Conservation (phyloP, 768 basidiomycete species). For the Kwoniella heveanensis region DNA sequence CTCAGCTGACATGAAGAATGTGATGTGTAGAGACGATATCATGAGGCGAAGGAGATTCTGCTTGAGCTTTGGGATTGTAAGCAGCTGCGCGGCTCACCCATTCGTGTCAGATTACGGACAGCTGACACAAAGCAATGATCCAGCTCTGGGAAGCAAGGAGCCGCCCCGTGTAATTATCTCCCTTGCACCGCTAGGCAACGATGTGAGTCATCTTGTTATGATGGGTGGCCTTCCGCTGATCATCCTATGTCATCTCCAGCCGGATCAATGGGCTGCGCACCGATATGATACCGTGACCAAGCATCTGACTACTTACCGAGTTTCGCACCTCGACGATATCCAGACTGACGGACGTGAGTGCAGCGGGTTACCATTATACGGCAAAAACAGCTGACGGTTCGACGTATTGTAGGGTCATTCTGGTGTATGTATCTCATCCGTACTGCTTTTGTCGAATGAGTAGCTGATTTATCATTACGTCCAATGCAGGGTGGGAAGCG, state of each 20-base stretch:
- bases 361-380: not conserved
- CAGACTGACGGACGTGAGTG: constrained; percentile 50
- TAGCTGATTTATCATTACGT: not conserved
- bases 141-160: constrained; percentile 45
- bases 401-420: constrained; percentile 38
- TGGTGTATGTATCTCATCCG: constrained; percentile 37
- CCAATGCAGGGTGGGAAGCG: constrained; percentile 51
- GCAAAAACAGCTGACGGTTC: not conserved
- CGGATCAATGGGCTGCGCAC: constrained; percentile 54
- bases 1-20: not conserved
- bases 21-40: constrained; percentile 8
- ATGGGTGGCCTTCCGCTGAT: constrained; percentile 15
- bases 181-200: constrained; percentile 50
- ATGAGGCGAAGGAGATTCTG: constrained; percentile 50
- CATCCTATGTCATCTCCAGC: not conserved
- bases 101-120: not conserved
- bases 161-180: constrained; percentile 55
- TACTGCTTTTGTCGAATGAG: too few species aligned
- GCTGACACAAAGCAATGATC: not conserved
- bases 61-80: constrained; percentile 53
- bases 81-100: constrained; percentile 13
- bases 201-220: constrained; percentile 28
- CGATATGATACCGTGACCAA: constrained; percentile 52
- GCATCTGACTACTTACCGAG: constrained; percentile 45
- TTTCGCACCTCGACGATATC: constrained; percentile 38